Evolutionary conservation across 169 alveolate species (phyloP), one percentile per base, ranked within the genome.

Genomic region (Babesia gibsoni): DNA sequence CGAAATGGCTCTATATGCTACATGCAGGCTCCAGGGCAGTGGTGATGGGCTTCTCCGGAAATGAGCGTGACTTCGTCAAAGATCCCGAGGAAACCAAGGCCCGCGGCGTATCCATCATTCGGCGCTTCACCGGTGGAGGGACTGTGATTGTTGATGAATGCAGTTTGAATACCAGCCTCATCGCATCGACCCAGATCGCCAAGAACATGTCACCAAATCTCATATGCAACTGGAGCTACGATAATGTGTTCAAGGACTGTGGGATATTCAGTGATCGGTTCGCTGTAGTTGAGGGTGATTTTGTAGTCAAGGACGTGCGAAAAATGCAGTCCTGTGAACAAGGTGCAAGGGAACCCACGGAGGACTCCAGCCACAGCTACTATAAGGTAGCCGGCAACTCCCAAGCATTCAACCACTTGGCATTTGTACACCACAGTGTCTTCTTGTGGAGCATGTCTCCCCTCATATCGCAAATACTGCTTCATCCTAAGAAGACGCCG

Each of bases 81-180:
- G 85, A 88, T 35, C 45, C 45, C 5, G 57, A 83, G n/a, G 70
- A 67, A 36, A 53, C 84, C 52, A 50, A 67, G 20, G 32, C 52
- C 16, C 48, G 65, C 22, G 73, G 80, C 6, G 79, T 87, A 1
- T 22, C 57, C 5, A 33, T 82, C 25, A 88, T 88, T 23, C 69
- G 59, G 25, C 78, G 93, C 27, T 88, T 70, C 53, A 88, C 91
- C 25, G 93, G 93, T 3, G 93, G 93, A 2, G 93, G 93, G 5
- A 88, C 93, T 10, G 91, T 88, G 10, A 59, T 74, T 45, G 79
- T 88, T 18, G 89, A 74, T 52, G 72, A 72, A 27, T 70, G 78
- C 43, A 75, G 83, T 16, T 14, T 88, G 9, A 48, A 73, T 49
- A 37, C 83, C 1, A 74, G 89, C 25, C 32, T 88, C n/a, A 88